A percentile compares a stretch with the other conserved stretches of the same genome.
Conservation (phyloP, 1,284 basidiomycete species). For the Ceratobasidium sp. region DNA sequence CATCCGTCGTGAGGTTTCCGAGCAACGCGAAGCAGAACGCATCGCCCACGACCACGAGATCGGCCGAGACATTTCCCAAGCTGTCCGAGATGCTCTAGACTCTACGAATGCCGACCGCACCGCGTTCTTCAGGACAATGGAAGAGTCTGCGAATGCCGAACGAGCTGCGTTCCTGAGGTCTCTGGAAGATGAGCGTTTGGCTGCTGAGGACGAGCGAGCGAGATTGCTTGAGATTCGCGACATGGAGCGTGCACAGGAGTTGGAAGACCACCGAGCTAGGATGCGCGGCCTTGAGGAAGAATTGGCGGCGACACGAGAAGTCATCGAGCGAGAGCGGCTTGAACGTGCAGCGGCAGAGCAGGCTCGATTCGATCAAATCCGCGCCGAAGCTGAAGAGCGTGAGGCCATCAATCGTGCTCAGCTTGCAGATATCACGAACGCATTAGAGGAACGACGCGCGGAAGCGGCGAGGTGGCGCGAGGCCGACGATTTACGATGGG, state of each 20-base stretch:
- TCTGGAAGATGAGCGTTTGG: slow-evolving; percentile 40
- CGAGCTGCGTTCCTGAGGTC: slow-evolving; percentile 23
- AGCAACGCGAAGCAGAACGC: slow-evolving; percentile 27
- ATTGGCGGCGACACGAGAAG: slow-evolving; percentile 40
- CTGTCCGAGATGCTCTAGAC: slow-evolving; percentile 46
- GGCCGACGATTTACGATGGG: slow-evolving; percentile 49
- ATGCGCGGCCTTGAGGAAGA: slow-evolving; percentile 50
- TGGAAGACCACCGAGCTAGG: slow-evolving; percentile 49
- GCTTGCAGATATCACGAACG: slow-evolving; percentile 50
- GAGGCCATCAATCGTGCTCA: slow-evolving; percentile 45
- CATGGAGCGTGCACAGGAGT: slow-evolving; percentile 43
- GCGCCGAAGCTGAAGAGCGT: slow-evolving; percentile 45
- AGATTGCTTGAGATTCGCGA: slow-evolving; percentile 37
- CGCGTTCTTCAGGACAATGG: slow-evolving; percentile 21
- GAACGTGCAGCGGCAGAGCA: slow-evolving; percentile 47
- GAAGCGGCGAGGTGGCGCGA: slow-evolving; percentile 50
- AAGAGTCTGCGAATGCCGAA: slow-evolving; percentile 28
- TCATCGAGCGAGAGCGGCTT: slow-evolving; percentile 44
- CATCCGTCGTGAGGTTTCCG: slow-evolving; percentile 44
- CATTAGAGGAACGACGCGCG: slow-evolving; percentile 47
- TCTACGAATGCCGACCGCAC: slow-evolving; percentile 28
- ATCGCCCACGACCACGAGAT: slow-evolving; percentile 29
- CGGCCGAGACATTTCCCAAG: slow-evolving; percentile 42
- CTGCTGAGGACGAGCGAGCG: slow-evolving; percentile 46
- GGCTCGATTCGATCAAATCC: slow-evolving; percentile 44